Conservation (phyloP, 345 rosid species). For the Eucalyptus leucophloia region DNA sequence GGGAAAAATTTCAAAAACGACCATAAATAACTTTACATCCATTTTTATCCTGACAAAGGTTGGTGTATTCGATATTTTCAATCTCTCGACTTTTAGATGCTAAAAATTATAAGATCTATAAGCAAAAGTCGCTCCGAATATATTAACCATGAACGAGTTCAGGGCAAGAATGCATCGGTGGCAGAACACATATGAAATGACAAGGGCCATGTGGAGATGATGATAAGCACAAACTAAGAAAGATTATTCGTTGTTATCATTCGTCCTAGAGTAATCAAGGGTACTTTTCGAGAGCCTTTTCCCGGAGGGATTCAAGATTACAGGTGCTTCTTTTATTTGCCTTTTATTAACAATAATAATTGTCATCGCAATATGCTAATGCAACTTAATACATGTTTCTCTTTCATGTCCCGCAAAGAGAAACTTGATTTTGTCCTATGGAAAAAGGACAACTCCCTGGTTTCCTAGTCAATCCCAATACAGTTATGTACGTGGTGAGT, state of each 20-base stretch:
- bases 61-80: background rate
- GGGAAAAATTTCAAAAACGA: no score
- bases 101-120: background rate
- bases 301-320: conserved; percentile 23
- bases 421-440: conserved; percentile 13
- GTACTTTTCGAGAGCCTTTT: conserved; percentile 13
- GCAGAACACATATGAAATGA: no score
- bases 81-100: background rate
- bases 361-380: background rate
- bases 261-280: conserved; percentile 15
- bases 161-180: no score
- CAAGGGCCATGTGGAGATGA: no score
- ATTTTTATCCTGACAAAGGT: no score
- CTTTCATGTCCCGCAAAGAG: background rate
- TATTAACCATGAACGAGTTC: no score
- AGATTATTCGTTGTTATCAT: conserved; percentile 8
- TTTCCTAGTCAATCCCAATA: conserved; percentile 3
- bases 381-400: background rate
- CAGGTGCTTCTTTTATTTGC: background rate
- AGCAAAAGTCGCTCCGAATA: background rate
- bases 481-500: conserved; percentile 2
- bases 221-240: background rate
- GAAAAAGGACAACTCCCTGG: conserved; percentile 13
- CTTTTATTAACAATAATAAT: no score
- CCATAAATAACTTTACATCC: no score